phyloP scores from a whole-genome alignment of 164 flowering plant species.

The Saururus chinensis region DNA sequence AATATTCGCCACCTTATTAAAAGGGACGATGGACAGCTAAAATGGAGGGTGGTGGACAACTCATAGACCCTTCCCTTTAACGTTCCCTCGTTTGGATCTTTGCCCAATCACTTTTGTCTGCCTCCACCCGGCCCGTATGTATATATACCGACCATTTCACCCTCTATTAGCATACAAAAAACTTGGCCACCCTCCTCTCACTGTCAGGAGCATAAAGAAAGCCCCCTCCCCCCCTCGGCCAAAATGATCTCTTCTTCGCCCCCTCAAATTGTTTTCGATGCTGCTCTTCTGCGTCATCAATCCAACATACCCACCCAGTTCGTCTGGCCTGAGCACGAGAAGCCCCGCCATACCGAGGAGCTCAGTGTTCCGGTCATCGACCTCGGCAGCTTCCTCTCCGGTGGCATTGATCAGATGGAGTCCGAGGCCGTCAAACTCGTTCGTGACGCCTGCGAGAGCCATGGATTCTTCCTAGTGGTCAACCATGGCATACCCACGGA shows the following conservation, averaged over 20 bases:
- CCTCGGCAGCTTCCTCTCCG: slow-evolving; percentile 41
- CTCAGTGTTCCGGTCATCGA: slow-evolving; percentile 56
- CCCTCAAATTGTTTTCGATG: slow-evolving; percentile 41
- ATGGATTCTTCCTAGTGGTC: slow-evolving; percentile 71
- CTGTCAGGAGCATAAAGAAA: neutral
- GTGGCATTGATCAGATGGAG: slow-evolving; percentile 27
- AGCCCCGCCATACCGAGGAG: slow-evolving; percentile 23
- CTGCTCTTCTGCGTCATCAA: slow-evolving; percentile 29
- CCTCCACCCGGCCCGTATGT: no score
- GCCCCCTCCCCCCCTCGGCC: neutral
- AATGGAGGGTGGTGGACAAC: no score
- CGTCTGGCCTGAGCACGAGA: slow-evolving; percentile 76
- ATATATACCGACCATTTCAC: neutral
- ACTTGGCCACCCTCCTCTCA: neutral
- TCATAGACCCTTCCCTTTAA: no score
- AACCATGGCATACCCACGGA: slow-evolving; percentile 47
- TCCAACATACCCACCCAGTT: slow-evolving; percentile 49
- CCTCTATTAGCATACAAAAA: neutral
- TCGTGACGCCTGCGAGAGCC: slow-evolving; percentile 48
- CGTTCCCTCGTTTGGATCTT: neutral
- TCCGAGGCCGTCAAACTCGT: slow-evolving; percentile 29
- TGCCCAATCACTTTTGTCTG: no score
- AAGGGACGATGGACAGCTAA: no score
- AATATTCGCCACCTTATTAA: no score
- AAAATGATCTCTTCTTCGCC: neutral